Evolutionary conservation across 257 asterid genomes (phyloP), one percentile per base, ranked within the genome.

Genomic region (Voacanga thouarsii): DNA sequence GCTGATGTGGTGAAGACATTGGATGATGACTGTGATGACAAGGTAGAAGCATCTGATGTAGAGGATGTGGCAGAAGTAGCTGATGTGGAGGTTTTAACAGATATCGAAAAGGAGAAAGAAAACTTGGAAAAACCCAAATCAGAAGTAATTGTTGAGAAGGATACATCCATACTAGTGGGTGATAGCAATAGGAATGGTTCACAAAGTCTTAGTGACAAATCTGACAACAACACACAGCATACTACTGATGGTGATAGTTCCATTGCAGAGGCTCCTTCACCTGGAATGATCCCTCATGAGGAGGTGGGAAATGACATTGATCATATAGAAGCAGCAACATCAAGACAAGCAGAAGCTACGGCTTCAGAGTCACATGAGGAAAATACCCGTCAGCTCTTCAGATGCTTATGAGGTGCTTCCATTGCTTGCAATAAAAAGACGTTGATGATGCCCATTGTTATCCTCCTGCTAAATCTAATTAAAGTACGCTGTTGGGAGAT

Each of bases 391-490:
- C 75, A 83, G 76, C 55, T 37, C 66, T 75, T 79, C 84, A 82
- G 89, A 85, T 84, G 78, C 75, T 80, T 79, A 81, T 45, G 84
- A 77, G 75, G 92, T 79, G 74, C 82, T 72, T 78, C 81, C 85
- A 66, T 67, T 82, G 61, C 80, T 55, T 75, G 69, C 81, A 79
- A 77, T 82, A 39, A 80, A 80, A 84, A 74, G 89, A 81, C 76
- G n/a, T n/a, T n/a, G 92, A 86, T 67, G 69, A 72, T 61, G 79
- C 80, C 74, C 77, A 65, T 66, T 82, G 77, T 43, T 88, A 88
- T 72, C 80, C 83, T 81, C 87, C 82, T 16, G 80, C 81, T 72
- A 90, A 80, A 66, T 84, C 91, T 77, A 83, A 82, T 87, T 90
- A 85, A 82, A 85, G 71, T 80, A 78, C 56, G 47, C 79, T 67